phyloP scores from a whole-genome alignment of 805 yeast genomes.

The Starmerella sirachaensis region DNA sequence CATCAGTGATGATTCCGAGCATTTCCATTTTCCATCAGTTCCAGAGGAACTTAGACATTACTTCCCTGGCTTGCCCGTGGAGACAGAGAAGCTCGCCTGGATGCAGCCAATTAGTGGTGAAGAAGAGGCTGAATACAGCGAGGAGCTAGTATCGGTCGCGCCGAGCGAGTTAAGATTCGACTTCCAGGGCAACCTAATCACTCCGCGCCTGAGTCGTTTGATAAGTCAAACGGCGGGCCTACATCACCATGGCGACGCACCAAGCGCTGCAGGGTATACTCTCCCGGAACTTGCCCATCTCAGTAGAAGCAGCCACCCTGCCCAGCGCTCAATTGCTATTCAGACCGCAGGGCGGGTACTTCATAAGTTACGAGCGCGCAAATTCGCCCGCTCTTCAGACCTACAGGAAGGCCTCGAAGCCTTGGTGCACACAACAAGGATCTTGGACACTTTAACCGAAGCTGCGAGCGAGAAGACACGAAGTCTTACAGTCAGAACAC shows the following conservation, averaged over 20 bases:
- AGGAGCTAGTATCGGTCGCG: constrained; percentile 36
- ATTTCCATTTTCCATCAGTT: constrained; percentile 39
- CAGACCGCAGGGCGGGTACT: constrained; percentile 79
- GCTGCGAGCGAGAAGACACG: constrained; percentile 22
- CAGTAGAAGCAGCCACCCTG: constrained; percentile 63
- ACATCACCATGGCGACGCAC: constrained; percentile 85
- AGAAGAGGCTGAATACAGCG: constrained; percentile 33
- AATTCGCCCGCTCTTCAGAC: constrained; percentile 33
- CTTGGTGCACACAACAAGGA: constrained; percentile 18
- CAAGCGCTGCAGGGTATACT: constrained; percentile 87
- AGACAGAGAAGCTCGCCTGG: constrained; percentile 78
- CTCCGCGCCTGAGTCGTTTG: constrained; percentile 39
- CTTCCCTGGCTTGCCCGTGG: constrained; percentile 81
- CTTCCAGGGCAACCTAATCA: constrained; percentile 66
- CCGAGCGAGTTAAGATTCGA: constrained; percentile 70
- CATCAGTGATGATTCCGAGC: no score
- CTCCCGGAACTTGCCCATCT: constrained; percentile 68
- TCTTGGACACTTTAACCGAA: constrained; percentile 22
- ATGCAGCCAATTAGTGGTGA: constrained; percentile 52
- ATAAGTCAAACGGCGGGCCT: constrained; percentile 55
- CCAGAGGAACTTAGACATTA: constrained; percentile 67
- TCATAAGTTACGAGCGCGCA: constrained; percentile 54
- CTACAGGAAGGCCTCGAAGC: constrained; percentile 23
- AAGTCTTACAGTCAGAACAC: constrained; percentile 23
- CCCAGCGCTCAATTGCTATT: constrained; percentile 79